phyloP scores from a whole-genome alignment of 2,329 filamentous ascomycete species.

The Erysiphe neolycopersici region DNA sequence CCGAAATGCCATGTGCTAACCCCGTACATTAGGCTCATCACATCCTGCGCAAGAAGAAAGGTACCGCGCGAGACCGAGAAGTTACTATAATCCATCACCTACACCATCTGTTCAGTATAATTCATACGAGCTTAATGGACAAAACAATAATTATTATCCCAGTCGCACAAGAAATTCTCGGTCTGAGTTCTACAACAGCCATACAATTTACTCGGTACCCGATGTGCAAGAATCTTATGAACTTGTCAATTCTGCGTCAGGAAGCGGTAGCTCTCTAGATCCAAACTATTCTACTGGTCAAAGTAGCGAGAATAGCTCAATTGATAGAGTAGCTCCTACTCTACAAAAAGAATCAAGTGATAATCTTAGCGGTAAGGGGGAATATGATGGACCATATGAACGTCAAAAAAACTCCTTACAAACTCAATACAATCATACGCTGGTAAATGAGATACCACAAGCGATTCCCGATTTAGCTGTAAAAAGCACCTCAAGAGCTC shows the following conservation, averaged over 20 bases:
- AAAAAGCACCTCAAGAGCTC: slow-evolving; percentile 8
- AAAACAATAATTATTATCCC: slow-evolving; percentile 12
- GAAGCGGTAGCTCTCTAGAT: slow-evolving; percentile 43
- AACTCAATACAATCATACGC: slow-evolving; percentile 12
- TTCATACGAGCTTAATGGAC: slow-evolving; percentile 8
- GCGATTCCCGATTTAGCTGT: slow-evolving; percentile 6
- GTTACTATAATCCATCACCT: not conserved
- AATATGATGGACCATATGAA: slow-evolving; percentile 16
- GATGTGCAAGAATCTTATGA: slow-evolving; percentile 36
- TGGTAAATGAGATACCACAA: slow-evolving; percentile 5
- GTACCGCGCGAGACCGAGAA: not conserved
- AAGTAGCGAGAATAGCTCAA: slow-evolving; percentile 71
- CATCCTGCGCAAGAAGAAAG: not conserved
- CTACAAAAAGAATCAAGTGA: slow-evolving; percentile 29
- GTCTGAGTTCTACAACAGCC: slow-evolving; percentile 10
- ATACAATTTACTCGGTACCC: slow-evolving; percentile 9
- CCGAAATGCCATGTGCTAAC: no score
- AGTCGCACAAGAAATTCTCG: slow-evolving; percentile 13
- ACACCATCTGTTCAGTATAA: slow-evolving; percentile 10
- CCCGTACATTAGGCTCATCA: no score
- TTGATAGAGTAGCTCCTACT: slow-evolving; percentile 41
- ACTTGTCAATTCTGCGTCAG: slow-evolving; percentile 54
- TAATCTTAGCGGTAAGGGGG: slow-evolving; percentile 31
- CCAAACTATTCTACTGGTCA: slow-evolving; percentile 66
- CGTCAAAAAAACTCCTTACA: slow-evolving; percentile 13